Evolutionary conservation across 176 grass and related monocot species (phyloP), one percentile per base, ranked within the genome.

Genomic region (Rhipidocladum racemiflorum): DNA sequence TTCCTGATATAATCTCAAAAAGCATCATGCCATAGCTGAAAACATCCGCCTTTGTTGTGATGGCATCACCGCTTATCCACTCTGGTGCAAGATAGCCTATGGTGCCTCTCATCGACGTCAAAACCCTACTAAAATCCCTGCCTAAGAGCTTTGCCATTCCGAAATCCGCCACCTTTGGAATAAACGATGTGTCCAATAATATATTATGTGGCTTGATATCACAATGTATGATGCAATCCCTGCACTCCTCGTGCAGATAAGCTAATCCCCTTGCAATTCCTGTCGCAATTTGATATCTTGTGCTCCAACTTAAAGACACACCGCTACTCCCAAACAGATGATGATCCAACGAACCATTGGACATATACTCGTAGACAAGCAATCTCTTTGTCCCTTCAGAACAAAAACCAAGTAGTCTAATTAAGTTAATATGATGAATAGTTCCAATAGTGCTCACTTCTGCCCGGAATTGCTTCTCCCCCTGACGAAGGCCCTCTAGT

Each of bases 391-490:
- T 14, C 20, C 85, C 85, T 81, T 84, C 64, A 42, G 85, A 87
- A 27, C 85, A 87, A 50, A 91, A 91, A 9, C 89, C 85, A 65
- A 84, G 29, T 1, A 87, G 85, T 0, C 38, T 81, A 53, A 87
- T 84, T 68, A 87, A 62, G 55, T 91, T 91, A 8, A 87, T 59
- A 49, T 88, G 86, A 15, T 91, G 90, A 65, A 91, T 85, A 23
- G 13, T 88, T 34, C 90, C 90, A 3, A 91, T 84, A 0, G 85
- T 91, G 81, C 81, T 87, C 64, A 87, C 85, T 60, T 91, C 89
- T 6, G 81, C 61, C 63, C 86, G 74, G 53, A 91, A 91, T 76
- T 88, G 86, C 86, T 91, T 91, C 35, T 88, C 90, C 51, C 90
- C 90, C 21, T 92, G 90, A 14, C 49, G 74, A 53, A 88, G 51